Conservation (phyloP, 208 protist genomes). For the Wallacemonas rigidus region DNA sequence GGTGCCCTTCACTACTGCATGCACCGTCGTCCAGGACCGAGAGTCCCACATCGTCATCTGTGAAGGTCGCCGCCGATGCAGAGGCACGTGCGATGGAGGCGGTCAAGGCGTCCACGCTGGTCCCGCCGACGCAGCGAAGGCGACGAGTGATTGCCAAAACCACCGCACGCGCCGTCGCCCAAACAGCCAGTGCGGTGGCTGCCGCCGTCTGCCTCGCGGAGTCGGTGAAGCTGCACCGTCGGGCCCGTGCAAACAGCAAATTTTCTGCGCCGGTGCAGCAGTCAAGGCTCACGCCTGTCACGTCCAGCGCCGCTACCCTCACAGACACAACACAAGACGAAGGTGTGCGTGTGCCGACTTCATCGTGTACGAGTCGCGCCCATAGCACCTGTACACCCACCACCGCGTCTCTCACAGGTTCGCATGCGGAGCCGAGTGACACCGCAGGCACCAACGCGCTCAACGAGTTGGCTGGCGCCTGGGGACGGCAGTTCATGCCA, state of each 20-base stretch:
- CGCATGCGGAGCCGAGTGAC: background rate
- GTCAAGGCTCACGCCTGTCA: too few relatives aligned
- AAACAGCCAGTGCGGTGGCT: background rate
- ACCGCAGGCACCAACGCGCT: background rate
- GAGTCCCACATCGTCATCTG: too few relatives aligned
- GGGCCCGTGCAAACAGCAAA: background rate
- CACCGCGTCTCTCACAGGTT: constrained; percentile 15
- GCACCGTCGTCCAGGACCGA: too few relatives aligned
- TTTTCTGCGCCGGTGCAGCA: too few relatives aligned
- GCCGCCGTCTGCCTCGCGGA: background rate
- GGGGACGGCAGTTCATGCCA: constrained; percentile 22
- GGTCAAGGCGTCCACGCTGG: constrained; percentile 9
- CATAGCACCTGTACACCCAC: background rate
- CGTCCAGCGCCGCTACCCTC: too few relatives aligned
- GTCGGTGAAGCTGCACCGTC: background rate
- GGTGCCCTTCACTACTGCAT: too few relatives aligned
- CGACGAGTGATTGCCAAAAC: constrained; percentile 7
- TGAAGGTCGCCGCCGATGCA: background rate
- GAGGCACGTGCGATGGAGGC: background rate
- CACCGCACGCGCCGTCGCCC: constrained; percentile 3
- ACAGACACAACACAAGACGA: too few relatives aligned
- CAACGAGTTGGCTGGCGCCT: constrained; percentile 2
- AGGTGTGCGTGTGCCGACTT: too few relatives aligned
- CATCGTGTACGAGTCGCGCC: too few relatives aligned
- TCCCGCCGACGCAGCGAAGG: background rate